Conservation (phyloP, 148 eudicot genomes). For the Fagopyrum homotropicum region DNA sequence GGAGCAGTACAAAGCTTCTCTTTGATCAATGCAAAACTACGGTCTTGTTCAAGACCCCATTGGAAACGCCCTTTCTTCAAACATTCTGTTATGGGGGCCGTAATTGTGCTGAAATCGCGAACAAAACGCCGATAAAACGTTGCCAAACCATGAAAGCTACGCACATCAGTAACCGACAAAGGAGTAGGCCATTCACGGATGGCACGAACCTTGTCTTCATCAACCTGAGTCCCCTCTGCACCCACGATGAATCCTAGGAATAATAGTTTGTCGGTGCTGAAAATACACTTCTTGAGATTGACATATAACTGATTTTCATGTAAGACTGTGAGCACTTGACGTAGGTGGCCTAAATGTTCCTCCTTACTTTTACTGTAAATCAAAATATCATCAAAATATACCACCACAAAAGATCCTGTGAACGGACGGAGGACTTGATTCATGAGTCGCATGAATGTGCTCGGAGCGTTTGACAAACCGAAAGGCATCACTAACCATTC, state of each 20-base stretch:
- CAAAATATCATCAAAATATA: not conserved
- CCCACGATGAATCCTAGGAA: not conserved
- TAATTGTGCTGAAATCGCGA: not conserved
- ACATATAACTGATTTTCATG: not conserved
- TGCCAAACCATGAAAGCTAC: conserved; percentile 1
- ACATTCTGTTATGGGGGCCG: too few species aligned
- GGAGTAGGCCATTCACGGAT: not conserved
- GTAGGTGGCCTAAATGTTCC: not conserved
- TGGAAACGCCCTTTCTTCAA: not conserved
- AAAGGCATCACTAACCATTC: conserved; percentile 1
- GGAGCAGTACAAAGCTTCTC: not conserved
- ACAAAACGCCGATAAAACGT: not conserved
- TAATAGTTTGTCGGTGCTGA: not conserved
- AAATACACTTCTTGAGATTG: not conserved
- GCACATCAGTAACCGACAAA: not conserved
- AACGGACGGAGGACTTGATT: not conserved
- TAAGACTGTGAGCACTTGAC: not conserved
- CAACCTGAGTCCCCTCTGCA: not conserved
- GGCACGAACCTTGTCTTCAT: not conserved
- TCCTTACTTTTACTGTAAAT: not conserved
- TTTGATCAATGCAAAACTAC: not conserved
- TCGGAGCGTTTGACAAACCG: not conserved
- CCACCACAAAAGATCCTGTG: not conserved
- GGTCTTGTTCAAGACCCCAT: not conserved
- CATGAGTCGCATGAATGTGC: too few species aligned